These are phyloP conservation scores for Rubia yunnanensis DNA, from an alignment of 257 asterid genomes.

Conservation along the genomic window DNA sequence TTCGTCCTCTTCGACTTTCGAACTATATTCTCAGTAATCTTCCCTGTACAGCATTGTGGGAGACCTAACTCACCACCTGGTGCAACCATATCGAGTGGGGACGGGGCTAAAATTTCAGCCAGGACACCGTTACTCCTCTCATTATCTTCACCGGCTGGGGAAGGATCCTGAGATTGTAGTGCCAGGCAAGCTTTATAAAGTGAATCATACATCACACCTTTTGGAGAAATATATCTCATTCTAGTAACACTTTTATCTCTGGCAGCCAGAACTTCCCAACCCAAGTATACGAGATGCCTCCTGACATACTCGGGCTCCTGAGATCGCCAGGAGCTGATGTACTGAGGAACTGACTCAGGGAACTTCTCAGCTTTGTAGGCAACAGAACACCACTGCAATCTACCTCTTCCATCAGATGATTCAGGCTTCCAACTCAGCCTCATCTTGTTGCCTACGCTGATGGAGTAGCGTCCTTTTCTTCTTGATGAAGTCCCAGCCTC, in stretches of 20 bases:
- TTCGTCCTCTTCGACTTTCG: neutral
- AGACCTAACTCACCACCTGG: no score
- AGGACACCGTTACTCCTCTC: slow-evolving; percentile 7
- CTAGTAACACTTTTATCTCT: slow-evolving; percentile 4
- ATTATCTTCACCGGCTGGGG: slow-evolving; percentile 13
- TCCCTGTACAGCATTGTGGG: no score
- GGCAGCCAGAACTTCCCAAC: slow-evolving; percentile 47
- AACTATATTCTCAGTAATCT: neutral
- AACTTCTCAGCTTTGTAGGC: slow-evolving; percentile 32
- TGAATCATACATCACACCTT: slow-evolving; percentile 27
- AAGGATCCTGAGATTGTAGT: slow-evolving; percentile 21
- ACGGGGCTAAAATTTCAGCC: slow-evolving; percentile 15
- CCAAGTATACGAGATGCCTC: slow-evolving; percentile 46
- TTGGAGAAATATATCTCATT: slow-evolving; percentile 45
- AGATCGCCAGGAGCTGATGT: slow-evolving; percentile 3
- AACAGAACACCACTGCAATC: slow-evolving; percentile 29
- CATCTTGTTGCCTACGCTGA: slow-evolving; percentile 7
- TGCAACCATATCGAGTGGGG: slow-evolving; percentile 12
- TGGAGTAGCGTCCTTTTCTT: slow-evolving; percentile 13
- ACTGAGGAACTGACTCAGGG: slow-evolving; percentile 36
- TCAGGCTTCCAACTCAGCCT: slow-evolving; percentile 10
- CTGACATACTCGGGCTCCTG: slow-evolving; percentile 8
- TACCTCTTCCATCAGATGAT: slow-evolving; percentile 15
- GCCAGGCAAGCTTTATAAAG: slow-evolving; percentile 25
- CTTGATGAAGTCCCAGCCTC: slow-evolving; percentile 16